These are phyloP conservation scores for Annulohypoxylon stygium DNA, from an alignment of 495 filamentous ascomycete species.

Conservation along the genomic window DNA sequence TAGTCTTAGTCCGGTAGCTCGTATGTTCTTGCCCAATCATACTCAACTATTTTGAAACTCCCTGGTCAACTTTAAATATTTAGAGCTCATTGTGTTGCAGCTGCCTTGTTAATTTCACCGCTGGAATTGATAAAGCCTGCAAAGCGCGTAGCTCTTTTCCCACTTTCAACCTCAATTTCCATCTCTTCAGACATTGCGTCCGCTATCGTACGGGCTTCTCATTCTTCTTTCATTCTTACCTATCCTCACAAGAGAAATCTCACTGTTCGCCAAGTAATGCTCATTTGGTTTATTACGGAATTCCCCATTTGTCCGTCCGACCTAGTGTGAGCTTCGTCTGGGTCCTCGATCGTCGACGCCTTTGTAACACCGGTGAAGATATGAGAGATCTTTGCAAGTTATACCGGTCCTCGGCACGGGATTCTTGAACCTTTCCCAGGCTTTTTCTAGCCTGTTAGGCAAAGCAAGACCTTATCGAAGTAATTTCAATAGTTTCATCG, in stretches of 20 bases:
- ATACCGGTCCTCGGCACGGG: background rate
- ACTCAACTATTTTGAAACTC: background rate
- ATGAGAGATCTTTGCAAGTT: background rate
- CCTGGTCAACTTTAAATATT: background rate
- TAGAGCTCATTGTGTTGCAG: background rate
- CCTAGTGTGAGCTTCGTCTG: background rate
- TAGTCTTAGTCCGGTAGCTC: background rate
- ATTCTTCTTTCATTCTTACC: background rate
- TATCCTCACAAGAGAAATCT: background rate
- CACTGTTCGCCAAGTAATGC: background rate
- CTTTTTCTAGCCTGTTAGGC: background rate
- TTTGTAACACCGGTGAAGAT: background rate
- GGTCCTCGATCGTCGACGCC: background rate
- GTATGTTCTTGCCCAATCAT: conserved; percentile 9
- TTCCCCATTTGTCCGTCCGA: background rate
- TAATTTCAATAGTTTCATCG: background rate
- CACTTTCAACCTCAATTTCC: background rate
- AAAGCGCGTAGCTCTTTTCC: background rate
- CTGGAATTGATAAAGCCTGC: background rate
- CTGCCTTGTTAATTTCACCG: background rate
- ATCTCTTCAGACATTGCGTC: background rate
- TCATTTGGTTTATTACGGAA: background rate
- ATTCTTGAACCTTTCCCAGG: background rate
- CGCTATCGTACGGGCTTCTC: background rate
- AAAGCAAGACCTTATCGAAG: background rate